Percentiles rank a stretch among this genome's conserved stretches.
Conservation (phyloP, 140 eudicot genomes). For the Ambrosia hybrid region DNA sequence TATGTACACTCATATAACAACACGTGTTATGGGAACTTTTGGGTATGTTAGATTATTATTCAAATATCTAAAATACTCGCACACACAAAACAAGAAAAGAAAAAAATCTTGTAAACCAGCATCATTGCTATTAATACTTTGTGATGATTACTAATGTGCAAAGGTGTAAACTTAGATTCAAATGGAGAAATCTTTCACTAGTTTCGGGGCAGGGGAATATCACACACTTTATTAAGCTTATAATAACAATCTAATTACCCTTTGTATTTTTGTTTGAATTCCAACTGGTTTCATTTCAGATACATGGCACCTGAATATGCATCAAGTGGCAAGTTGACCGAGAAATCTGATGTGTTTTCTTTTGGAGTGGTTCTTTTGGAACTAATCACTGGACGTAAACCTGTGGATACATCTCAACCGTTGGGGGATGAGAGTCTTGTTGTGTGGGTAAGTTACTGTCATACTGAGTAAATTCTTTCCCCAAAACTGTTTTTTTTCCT, state of each 20-base stretch:
- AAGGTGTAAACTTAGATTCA: no score
- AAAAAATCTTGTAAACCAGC: slow-evolving; percentile 10
- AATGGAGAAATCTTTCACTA: no score
- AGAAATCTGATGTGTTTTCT: slow-evolving; percentile 84
- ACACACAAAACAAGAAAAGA: no score
- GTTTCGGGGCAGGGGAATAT: no score
- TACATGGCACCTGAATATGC: slow-evolving; percentile 99
- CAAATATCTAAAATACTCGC: neutral
- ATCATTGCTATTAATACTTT: neutral
- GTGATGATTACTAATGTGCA: no score
- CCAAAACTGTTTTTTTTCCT: neutral
- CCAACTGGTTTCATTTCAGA: slow-evolving; percentile 44
- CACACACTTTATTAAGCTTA: no score
- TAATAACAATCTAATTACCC: neutral
- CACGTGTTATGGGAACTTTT: slow-evolving; percentile 98
- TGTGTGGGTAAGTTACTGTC: slow-evolving; percentile 69
- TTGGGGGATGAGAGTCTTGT: slow-evolving; percentile 83
- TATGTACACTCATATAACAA: slow-evolving; percentile 70
- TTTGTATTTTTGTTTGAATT: slow-evolving; percentile 4
- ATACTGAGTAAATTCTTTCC: slow-evolving; percentile 8
- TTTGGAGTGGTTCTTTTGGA: slow-evolving; percentile 94
- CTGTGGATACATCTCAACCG: slow-evolving; percentile 91
- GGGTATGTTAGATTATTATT: slow-evolving; percentile 49
- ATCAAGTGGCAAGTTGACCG: slow-evolving; percentile 88
- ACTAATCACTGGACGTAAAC: slow-evolving; percentile 87